Conservation (phyloP, 805 yeast species). For the Yarrowia alimentaria region DNA sequence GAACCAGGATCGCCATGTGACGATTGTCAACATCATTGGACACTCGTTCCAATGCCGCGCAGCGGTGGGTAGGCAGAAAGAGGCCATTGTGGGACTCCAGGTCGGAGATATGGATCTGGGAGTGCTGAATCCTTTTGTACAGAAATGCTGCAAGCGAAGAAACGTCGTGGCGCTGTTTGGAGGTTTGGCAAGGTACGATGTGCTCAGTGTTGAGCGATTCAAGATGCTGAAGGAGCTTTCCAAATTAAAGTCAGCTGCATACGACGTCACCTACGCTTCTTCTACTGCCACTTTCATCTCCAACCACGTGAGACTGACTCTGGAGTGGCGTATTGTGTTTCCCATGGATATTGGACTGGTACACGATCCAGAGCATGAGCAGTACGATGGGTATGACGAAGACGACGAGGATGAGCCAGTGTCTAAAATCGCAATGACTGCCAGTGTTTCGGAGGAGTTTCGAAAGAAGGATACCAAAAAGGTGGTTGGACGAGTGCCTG, state of each 20-base stretch:
- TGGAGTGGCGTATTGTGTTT: slow-evolving; percentile 7
- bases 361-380: background rate
- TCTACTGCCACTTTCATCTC: background rate
- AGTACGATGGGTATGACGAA: background rate
- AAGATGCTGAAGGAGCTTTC: background rate
- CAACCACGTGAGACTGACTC: background rate
- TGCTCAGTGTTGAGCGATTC: background rate
- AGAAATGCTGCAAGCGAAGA: background rate
- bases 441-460: slow-evolving; percentile 5
- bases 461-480: background rate
- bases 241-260: background rate
- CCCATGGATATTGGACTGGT: slow-evolving; percentile 12
- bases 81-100: background rate
- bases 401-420: slow-evolving; percentile 1
- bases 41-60: slow-evolving; percentile 4
- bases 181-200: slow-evolving; percentile 8
- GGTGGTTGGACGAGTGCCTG: background rate
- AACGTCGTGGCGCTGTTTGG: slow-evolving; percentile 4
- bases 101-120: background rate
- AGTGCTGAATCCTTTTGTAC: background rate
- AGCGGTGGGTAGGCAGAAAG: background rate
- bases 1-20: background rate
- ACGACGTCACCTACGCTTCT: background rate
- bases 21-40: background rate
- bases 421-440: background rate